A percentile compares a stretch with the other conserved stretches of the same genome.
phyloP scores from a whole-genome alignment of 495 filamentous ascomycete genomes.

The Aspergillus ellipticus region DNA sequence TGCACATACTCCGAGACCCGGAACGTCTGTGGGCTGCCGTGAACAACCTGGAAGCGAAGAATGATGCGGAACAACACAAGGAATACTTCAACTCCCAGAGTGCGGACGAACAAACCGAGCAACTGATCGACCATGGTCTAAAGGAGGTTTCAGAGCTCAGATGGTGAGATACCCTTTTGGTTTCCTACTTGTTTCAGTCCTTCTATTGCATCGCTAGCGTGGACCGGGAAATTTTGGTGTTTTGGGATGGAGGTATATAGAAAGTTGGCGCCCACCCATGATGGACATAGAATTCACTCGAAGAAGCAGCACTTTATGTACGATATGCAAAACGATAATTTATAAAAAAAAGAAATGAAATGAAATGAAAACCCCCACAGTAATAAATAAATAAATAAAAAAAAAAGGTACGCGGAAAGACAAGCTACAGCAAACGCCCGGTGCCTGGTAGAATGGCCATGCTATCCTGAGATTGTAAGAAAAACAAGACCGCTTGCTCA shows the following conservation, averaged over 20 bases:
- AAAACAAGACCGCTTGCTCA: slow-evolving; percentile 11
- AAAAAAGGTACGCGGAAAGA: background rate
- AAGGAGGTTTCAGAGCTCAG: slow-evolving; percentile 23
- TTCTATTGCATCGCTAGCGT: slow-evolving; percentile 14
- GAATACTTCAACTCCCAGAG: too few relatives aligned
- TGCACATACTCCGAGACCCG: slow-evolving; percentile 39
- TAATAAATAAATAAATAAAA: too few relatives aligned
- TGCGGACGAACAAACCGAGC: slow-evolving; percentile 18
- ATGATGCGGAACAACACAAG: too few relatives aligned
- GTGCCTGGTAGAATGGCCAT: slow-evolving; percentile 9
- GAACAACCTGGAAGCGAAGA: slow-evolving; percentile 29
- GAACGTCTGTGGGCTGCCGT: slow-evolving; percentile 39
- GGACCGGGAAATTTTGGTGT: background rate
- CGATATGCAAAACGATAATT: slow-evolving; percentile 16
- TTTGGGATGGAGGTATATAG: slow-evolving; percentile 1
- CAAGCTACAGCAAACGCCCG: slow-evolving; percentile 10
- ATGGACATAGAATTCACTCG: slow-evolving; percentile 1
- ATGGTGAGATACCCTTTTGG: slow-evolving; percentile 28
- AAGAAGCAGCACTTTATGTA: slow-evolving; percentile 14
- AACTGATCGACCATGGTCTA: slow-evolving; percentile 33
- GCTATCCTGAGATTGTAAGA: slow-evolving; percentile 11
- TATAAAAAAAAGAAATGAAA: too few relatives aligned
- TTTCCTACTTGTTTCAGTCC: slow-evolving; percentile 9
- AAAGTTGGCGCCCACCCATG: slow-evolving; percentile 11
- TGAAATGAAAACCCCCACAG: too few relatives aligned